Evolutionary conservation across 768 basidiomycete genomes (phyloP).

Genomic region (Mycena kentingensis): DNA sequence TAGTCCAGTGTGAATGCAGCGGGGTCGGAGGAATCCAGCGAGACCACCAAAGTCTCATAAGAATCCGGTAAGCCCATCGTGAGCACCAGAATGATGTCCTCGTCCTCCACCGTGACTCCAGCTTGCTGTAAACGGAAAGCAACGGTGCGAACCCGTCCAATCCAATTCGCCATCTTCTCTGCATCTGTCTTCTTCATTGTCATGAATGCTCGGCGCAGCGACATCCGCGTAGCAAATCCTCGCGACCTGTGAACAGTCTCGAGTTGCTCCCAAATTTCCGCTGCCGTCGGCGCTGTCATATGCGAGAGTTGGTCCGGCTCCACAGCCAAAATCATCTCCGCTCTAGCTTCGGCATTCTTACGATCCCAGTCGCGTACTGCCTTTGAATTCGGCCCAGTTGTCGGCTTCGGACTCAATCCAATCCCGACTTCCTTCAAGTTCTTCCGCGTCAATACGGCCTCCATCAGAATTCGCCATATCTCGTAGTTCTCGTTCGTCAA

Average conservation of each 20-base stretch:
- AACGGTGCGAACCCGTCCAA: constrained; percentile 23
- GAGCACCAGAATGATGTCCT: constrained; percentile 32
- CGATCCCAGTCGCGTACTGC: constrained; percentile 4
- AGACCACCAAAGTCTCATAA: constrained; percentile 18
- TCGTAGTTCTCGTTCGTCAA: constrained; percentile 12
- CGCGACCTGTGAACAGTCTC: constrained; percentile 26
- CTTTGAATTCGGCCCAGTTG: neutral
- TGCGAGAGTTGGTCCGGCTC: constrained; percentile 25
- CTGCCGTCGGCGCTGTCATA: constrained; percentile 17
- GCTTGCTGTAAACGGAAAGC: constrained; percentile 21
- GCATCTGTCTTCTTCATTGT: constrained; percentile 19
- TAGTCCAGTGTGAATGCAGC: constrained; percentile 20
- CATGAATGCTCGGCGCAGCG: constrained; percentile 23
- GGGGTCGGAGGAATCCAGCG: constrained; percentile 18
- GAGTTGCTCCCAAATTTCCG: constrained; percentile 27
- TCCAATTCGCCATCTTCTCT: constrained; percentile 29
- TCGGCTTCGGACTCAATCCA: constrained; percentile 1
- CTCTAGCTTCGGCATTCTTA: constrained; percentile 18
- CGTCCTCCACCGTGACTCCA: constrained; percentile 22
- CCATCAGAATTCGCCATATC: constrained; percentile 9
- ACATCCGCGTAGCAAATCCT: constrained; percentile 29
- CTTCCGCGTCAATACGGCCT: neutral
- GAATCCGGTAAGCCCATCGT: constrained; percentile 19
- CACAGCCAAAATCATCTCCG: constrained; percentile 27
- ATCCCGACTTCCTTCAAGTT: constrained; percentile 1